Evolutionary conservation across 305 asterid genomes (phyloP), one percentile per base, ranked within the genome.

Genomic region (Rubia occidens): DNA sequence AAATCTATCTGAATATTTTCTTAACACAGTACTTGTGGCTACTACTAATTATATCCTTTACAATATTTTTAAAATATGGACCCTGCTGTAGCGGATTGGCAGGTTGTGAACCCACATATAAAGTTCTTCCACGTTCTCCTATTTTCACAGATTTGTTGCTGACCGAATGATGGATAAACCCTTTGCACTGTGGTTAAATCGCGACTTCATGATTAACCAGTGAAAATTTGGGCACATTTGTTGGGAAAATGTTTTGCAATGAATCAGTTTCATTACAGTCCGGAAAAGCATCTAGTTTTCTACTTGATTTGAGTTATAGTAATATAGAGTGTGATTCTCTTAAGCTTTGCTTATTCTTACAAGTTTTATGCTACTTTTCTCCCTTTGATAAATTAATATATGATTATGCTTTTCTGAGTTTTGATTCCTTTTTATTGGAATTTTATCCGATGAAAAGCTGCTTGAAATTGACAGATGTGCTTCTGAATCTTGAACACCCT

Each of bases 361-460:
- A 9, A 29, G 45, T 49, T 26, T 14, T 26, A 6, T 47, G 18
- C 60, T 15, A 1, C 29, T 49, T 6, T 17, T 49, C 11, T 39
- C 18, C 11, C 10, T 29, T 29, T 40, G 45, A 8, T 2, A 2
- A 3, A 37, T 11, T 65, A 65, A 26, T n/a, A 0, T 5, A n/a
- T 29, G 49, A 15, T 49, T 60, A 35, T 71, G 42, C n/a, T 71
- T 6, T 71, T 71, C 15, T 61, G 10, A 15, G 35, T 59, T 71
- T 35, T 8, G 24, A 15, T 20, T 61, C 35, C 40, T 32, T 32
- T 60, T 8, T 5, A 5, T 13, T 9, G 26, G 13, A 2, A 21
- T 43, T 8, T 29, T 8, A 14, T 11, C n/a, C 26, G 64, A 3
- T 5, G 24, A 18, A 47, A 26, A 62, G 42, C 60, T 67, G 61